Conservation (phyloP, 768 basidiomycete genomes). For the Phallus indusiatus region DNA sequence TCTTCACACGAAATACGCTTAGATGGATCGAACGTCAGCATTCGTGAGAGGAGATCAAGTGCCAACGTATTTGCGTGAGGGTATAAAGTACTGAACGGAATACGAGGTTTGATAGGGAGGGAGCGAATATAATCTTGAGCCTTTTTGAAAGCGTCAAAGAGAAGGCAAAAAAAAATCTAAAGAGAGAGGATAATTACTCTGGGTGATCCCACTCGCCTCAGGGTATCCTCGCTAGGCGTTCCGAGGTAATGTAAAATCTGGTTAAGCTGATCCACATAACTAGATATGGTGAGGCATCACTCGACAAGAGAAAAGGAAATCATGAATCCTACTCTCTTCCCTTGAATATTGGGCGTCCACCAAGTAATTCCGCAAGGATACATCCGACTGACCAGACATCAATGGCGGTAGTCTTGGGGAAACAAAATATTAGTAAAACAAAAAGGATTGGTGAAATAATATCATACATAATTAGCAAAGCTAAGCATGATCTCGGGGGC, state of each 20-base stretch:
- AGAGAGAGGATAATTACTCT: slow-evolving; percentile 42
- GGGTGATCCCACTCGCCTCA: slow-evolving; percentile 92
- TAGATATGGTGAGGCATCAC: slow-evolving; percentile 20
- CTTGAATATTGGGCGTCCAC: slow-evolving; percentile 94
- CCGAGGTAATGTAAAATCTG: slow-evolving; percentile 98
- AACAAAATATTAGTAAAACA: background rate
- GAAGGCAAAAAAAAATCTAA: slow-evolving; percentile 1
- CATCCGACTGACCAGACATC: slow-evolving; percentile 97
- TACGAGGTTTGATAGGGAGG: slow-evolving; percentile 91
- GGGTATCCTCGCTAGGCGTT: slow-evolving; percentile 92
- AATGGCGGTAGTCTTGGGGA: slow-evolving; percentile 69
- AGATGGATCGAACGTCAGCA: slow-evolving; percentile 94
- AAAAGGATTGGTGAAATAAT: too few relatives aligned
- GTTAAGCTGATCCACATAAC: slow-evolving; percentile 97
- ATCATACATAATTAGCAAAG: slow-evolving; percentile 82
- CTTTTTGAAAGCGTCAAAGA: slow-evolving; percentile 27
- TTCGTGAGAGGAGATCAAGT: slow-evolving; percentile 82
- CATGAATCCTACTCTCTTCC: slow-evolving; percentile 73
- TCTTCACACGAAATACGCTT: slow-evolving; percentile 95
- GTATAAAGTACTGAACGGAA: slow-evolving; percentile 86
- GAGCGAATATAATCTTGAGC: slow-evolving; percentile 98
- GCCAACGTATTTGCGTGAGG: slow-evolving; percentile 91
- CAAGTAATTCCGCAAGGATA: slow-evolving; percentile 86
- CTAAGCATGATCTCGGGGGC: slow-evolving; percentile 99
- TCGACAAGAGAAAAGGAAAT: background rate